Evolutionary conservation across 192 early-diverging fungal genomes (phyloP), one percentile per base, ranked within the genome.

Genomic region (Dissophora globulifera): DNA sequence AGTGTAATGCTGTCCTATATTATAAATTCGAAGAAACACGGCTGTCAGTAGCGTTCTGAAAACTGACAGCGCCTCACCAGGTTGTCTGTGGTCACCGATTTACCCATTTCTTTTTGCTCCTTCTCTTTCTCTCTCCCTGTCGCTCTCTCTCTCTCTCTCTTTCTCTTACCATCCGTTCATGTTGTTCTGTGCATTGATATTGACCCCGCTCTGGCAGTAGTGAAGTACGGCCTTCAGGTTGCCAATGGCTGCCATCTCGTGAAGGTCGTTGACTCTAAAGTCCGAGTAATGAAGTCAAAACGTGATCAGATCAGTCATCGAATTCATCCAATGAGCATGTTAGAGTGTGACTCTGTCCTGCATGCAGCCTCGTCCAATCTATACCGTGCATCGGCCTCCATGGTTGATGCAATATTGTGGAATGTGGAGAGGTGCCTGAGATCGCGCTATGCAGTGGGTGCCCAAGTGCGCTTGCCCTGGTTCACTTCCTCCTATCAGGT

Each of bases 151-250:
- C n/a, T n/a, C n/a, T n/a, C n/a, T n/a, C n/a, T n/a, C n/a, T n/a
- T n/a, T n/a, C n/a, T n/a, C 43, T 83, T 88, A 71, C 89, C 88
- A 88, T 19, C 87, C 83, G 50, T 92, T 94, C 81, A 93, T 87
- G 30, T 79, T 81, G 81, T 93, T 92, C 49, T 87, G 85, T 23
- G 85, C 75, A 69, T 93, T 88, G 59, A 92, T 50, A 48, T 93
- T 79, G 16, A 91, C 86, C 16, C 89, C 91, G 38, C 81, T 78
- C 31, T 84, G 81, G 30, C 92, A 67, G 55, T 86, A 92, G 29
- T 87, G 85, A 27, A 78, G 53, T 13, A 92, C 86, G 13, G 87
- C 91, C 52, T 88, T 87, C 38, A 86, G 59, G 59, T 93, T 93
- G 20, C 93, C 93, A 43, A 92, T 78, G 20, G 93, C 91, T 8